Conservation (phyloP, 2,329 filamentous ascomycete species). For the Stachybotrys chartarum region DNA sequence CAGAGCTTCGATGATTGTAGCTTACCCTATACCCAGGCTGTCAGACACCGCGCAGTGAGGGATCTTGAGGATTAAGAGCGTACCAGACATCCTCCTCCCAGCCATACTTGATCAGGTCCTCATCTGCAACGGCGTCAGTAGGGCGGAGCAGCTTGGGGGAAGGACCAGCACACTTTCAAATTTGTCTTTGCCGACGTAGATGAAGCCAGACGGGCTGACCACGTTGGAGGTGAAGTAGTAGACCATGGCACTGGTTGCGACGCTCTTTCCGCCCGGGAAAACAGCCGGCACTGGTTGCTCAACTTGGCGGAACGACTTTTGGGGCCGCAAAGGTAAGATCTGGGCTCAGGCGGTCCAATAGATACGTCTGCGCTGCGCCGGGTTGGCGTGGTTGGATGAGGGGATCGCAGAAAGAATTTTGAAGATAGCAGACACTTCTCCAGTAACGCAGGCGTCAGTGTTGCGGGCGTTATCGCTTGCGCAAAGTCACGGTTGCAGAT, state of each 20-base stretch:
- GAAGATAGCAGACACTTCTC: too few relatives aligned
- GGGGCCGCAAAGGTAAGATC: too few relatives aligned
- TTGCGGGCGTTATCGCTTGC: too few relatives aligned
- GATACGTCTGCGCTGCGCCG: too few relatives aligned
- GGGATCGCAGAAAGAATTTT: too few relatives aligned
- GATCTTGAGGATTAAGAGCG: slow-evolving; percentile 13
- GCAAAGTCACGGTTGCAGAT: too few relatives aligned
- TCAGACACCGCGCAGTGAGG: neutral
- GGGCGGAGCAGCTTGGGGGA: slow-evolving; percentile 3
- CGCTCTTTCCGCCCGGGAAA: neutral
- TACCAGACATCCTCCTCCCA: slow-evolving; percentile 96
- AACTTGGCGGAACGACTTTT: slow-evolving; percentile 3
- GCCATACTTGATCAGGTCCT: slow-evolving; percentile 90
- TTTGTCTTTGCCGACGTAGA: slow-evolving; percentile 99
- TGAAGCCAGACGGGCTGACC: slow-evolving; percentile 73
- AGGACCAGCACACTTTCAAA: slow-evolving; percentile 71
- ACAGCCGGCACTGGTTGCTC: slow-evolving; percentile 1
- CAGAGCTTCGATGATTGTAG: neutral
- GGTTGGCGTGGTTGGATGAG: too few relatives aligned
- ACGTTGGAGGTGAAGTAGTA: slow-evolving; percentile 90
- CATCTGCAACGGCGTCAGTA: slow-evolving; percentile 53
- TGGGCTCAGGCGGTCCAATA: too few relatives aligned
- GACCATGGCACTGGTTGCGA: slow-evolving; percentile 56
- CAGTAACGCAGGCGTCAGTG: too few relatives aligned
- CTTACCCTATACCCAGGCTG: slow-evolving; percentile 16